Evolutionary conservation across 169 alveolate genomes (phyloP).

Genomic region (Plasmodium reichenowi): DNA sequence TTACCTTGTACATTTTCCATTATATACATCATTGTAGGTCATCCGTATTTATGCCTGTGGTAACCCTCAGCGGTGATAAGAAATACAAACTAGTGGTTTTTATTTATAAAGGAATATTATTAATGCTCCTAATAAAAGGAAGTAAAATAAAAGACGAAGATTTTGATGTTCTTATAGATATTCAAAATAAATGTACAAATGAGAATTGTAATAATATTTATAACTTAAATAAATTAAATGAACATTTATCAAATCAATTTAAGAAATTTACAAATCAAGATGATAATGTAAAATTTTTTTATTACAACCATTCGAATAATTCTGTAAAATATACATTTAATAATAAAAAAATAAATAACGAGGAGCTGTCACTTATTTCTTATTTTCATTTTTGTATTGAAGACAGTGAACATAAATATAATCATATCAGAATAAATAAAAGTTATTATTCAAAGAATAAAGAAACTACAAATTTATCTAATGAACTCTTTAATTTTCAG

Average conservation of each 20-base stretch:
- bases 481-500: constrained; percentile 36
- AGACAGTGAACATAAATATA: constrained; percentile 27
- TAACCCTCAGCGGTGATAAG: constrained; percentile 32
- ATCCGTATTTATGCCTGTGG: constrained; percentile 63
- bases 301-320: constrained; percentile 34
- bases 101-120: constrained; percentile 41
- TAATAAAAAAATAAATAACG: constrained; percentile 56
- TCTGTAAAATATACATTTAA: constrained; percentile 36
- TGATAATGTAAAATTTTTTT: constrained; percentile 31
- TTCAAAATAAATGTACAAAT: constrained; percentile 64
- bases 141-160: constrained; percentile 65
- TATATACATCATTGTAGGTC: background rate
- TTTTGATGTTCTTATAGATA: constrained; percentile 42
- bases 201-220: constrained; percentile 28
- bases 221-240: constrained; percentile 28
- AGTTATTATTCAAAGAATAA: constrained; percentile 1
- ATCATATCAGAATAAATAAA: constrained; percentile 27
- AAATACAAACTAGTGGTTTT: constrained; percentile 56
- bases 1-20: background rate
- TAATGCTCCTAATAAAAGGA: constrained; percentile 49
- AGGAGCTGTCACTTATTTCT: constrained; percentile 30
- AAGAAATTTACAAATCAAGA: constrained; percentile 43
- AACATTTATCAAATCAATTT: constrained; percentile 15
- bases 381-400: constrained; percentile 25
- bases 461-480: constrained; percentile 22